phyloP scores from a whole-genome alignment of 495 filamentous ascomycete species.

The Penicillium salamii region DNA sequence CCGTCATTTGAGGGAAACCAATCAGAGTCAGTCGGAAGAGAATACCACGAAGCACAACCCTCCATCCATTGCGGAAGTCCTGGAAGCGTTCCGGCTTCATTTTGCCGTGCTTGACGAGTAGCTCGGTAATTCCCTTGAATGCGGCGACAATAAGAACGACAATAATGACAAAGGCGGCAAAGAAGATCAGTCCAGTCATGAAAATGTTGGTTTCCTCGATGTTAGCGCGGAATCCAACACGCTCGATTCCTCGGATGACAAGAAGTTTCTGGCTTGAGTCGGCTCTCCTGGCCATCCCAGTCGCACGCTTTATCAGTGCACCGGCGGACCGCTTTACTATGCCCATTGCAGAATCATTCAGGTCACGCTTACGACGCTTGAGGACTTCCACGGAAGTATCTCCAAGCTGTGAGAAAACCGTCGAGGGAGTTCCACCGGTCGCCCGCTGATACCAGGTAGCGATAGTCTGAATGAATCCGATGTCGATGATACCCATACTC shows the following conservation, averaged over 20 bases:
- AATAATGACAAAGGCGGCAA: constrained; percentile 73
- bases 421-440: constrained; percentile 85
- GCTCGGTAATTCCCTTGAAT: constrained; percentile 79
- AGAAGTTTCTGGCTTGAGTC: constrained; percentile 54
- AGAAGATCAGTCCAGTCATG: constrained; percentile 87
- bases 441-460: constrained; percentile 95
- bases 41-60: constrained; percentile 83
- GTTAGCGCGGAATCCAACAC: constrained; percentile 79
- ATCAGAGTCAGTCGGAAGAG: constrained; percentile 88
- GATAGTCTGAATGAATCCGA: constrained; percentile 83
- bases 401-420: constrained; percentile 68
- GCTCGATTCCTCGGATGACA: constrained; percentile 79
- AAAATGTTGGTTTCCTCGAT: constrained; percentile 96
- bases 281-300: constrained; percentile 24
- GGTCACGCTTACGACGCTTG: constrained; percentile 58
- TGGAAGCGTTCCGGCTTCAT: constrained; percentile 86
- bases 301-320: constrained; percentile 51
- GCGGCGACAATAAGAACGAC: constrained; percentile 69
- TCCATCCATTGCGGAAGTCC: constrained; percentile 93
- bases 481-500: constrained; percentile 94
- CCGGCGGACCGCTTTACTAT: constrained; percentile 45
- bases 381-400: constrained; percentile 81
- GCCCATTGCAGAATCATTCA: constrained; percentile 35
- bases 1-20: constrained; percentile 88
- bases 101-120: constrained; percentile 66